Evolutionary conservation across 2,329 filamentous ascomycete genomes (phyloP).

Genomic region (Colletotrichum lentis): DNA sequence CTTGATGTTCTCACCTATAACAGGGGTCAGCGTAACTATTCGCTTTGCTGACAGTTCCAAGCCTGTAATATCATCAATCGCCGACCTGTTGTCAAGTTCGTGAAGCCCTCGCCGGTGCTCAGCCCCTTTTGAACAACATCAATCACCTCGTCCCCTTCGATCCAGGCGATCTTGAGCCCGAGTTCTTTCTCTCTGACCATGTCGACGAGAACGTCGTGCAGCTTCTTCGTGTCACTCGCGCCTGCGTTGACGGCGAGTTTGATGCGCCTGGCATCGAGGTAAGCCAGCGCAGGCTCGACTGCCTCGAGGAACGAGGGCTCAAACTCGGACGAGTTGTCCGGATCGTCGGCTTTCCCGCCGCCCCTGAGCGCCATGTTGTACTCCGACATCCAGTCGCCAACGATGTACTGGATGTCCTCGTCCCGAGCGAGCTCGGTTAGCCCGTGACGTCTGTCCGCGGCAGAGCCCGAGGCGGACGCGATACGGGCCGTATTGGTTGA

Average conservation of each 20-base stretch:
- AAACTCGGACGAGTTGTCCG: constrained; percentile 45
- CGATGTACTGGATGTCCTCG: constrained; percentile 49
- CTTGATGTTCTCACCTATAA: constrained; percentile 12
- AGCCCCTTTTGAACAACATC: constrained; percentile 37
- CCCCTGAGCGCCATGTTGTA: constrained; percentile 60
- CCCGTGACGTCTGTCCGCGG: constrained; percentile 42
- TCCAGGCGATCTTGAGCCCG: constrained; percentile 48
- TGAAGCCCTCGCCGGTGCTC: constrained; percentile 20
- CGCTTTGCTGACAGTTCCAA: too few species aligned
- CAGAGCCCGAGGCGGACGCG: constrained; percentile 45
- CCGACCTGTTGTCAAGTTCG: constrained; percentile 27
- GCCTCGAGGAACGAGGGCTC: constrained; percentile 53
- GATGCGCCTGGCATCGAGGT: constrained; percentile 46
- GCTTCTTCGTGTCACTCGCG: constrained; percentile 48
- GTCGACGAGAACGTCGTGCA: constrained; percentile 44
- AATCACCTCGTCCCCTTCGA: constrained; percentile 52
- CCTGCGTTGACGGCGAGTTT: constrained; percentile 53
- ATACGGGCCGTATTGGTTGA: constrained; percentile 39
- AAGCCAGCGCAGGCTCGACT: constrained; percentile 51
- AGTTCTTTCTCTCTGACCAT: constrained; percentile 45
- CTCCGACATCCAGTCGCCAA: constrained; percentile 53
- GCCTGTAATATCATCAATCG: too few species aligned
- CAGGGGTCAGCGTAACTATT: neutral
- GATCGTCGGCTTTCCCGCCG: constrained; percentile 41
- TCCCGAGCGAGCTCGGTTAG: constrained; percentile 40